Evolutionary conservation across 306 rosid species (phyloP), one percentile per base, ranked within the genome.

Genomic region (Arachis stenosperma): DNA sequence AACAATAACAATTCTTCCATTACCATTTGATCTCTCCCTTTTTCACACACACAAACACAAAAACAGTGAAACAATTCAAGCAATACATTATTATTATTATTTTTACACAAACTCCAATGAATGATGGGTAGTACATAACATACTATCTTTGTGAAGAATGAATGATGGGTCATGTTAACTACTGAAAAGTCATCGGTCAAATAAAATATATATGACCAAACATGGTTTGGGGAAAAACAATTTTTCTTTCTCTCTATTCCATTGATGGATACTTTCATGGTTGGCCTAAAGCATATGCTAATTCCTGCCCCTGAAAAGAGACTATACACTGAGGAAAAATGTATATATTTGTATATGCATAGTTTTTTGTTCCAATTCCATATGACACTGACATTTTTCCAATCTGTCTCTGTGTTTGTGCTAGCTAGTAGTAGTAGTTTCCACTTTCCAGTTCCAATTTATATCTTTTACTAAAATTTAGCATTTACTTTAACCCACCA

Each of bases 351-450:
- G 37, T 33, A 33, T 48, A 29, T 61, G 75, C 88, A 65, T 81
- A 67, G 86, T 71, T 71, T 81, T 84, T 78, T 71, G 86, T 78
- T 84, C 84, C 76, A 70, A 84, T 79, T 78, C 77, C 54, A 56
- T 33, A 33, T 67, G 74, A 81, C 74, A 74, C 55, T 71, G 77
- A 76, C 84, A 57, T 75, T 43, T 55, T 56, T 15, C 61, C 72
- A 52, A 58, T 75, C 59, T 74, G 78, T 78, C 74, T 81, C 73
- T 78, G 70, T 61, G 66, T 78, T 65, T 82, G 60, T 73, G 79
- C 74, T 4, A 15, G 76, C 65, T 4, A 13, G 13, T 39, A 14
- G 36, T 71, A 66, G 50, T 44, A 33, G 37, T 33, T 33, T 33
- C 27, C 27, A 22, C 27, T 22, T 33, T 33, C 37, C 37, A 33